Conservation (phyloP, 208 protist species). For the Acanthamoeba pearcei region DNA sequence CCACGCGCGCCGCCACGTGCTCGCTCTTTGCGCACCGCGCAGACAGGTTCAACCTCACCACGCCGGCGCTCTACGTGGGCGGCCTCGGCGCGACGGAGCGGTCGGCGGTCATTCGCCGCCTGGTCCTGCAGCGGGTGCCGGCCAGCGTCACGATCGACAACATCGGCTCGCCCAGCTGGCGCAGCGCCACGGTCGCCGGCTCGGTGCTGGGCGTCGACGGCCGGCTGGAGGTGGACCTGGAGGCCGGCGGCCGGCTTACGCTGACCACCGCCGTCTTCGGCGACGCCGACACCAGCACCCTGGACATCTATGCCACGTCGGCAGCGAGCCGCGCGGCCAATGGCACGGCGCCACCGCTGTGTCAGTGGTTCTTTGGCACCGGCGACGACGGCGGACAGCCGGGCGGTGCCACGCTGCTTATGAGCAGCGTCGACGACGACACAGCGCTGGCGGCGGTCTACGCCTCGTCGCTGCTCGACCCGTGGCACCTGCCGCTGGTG, state of each 20-base stretch:
- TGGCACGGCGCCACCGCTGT: not conserved
- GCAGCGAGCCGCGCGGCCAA: not conserved
- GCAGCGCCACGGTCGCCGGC: not conserved
- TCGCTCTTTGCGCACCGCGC: not conserved
- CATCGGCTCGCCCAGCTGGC: not conserved
- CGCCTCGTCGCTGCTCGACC: not conserved
- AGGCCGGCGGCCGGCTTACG: not conserved
- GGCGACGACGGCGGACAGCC: not conserved
- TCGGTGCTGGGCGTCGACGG: not conserved
- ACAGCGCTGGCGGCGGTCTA: not conserved
- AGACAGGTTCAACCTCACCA: not conserved
- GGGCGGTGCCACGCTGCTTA: not conserved
- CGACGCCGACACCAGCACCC: not conserved
- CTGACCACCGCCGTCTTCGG: not conserved
- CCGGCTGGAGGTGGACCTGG: not conserved
- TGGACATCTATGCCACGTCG: not conserved
- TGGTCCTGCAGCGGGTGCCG: not conserved
- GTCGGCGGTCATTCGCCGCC: not conserved
- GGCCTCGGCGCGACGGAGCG: not conserved
- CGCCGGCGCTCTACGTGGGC: not conserved
- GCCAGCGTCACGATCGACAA: not conserved
- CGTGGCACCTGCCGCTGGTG: slow-evolving; percentile 4
- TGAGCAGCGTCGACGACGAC: not conserved
- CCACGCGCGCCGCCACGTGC: not conserved
- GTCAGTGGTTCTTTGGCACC: not conserved